Evolutionary conservation across 768 basidiomycete genomes (phyloP), one percentile per base, ranked within the genome.

Genomic region (Hortiboletus flavorubellus): DNA sequence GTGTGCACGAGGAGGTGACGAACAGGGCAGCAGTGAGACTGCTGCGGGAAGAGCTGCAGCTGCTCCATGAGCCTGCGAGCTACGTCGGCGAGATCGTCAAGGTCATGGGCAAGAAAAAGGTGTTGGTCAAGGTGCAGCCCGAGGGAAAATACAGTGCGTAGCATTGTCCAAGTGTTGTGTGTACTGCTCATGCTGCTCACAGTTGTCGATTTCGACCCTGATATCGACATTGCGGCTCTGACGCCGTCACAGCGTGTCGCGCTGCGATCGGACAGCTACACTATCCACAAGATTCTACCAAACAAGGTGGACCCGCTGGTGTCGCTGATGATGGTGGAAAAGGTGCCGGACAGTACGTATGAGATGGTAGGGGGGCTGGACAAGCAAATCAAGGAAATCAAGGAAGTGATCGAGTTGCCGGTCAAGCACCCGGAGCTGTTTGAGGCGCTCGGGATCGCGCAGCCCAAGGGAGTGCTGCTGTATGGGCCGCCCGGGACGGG

Each of bases 291-390:
- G 72, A 91, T 98, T 63, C 78, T 98, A 0, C 94, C 94, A 1
- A 97, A 94, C 78, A 98, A 99, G 76, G 90, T 98, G 64, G 97
- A 98, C 72, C 96, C 97, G 5, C 86, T 98, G 39, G 95, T 98
- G 31, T 97, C 94, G 18, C 84, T 98, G 59, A 98, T 98, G 97
- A 98, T 98, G 95, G 96, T 98, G 11, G 96, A 99, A 75, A 99
- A 99, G 72, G 96, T 98, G 0, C 96, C 96, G 0, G 96, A 98
- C 72, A 93, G 91, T 73, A 98, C 97, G 31, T 99, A 99, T 75
- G 97, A 98, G 74, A 98, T 98, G 95, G 96, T 99, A 57, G 97
- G 97, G 21, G 96, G 96, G 63, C 82, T 98, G 55, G 97, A 98
- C 78, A 92, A 97, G 75, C 89, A 95, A 61, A 95, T 96, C 66